Evolutionary conservation across 306 rosid species (phyloP), one percentile per base, ranked within the genome.

Genomic region (Malus sieversii): DNA sequence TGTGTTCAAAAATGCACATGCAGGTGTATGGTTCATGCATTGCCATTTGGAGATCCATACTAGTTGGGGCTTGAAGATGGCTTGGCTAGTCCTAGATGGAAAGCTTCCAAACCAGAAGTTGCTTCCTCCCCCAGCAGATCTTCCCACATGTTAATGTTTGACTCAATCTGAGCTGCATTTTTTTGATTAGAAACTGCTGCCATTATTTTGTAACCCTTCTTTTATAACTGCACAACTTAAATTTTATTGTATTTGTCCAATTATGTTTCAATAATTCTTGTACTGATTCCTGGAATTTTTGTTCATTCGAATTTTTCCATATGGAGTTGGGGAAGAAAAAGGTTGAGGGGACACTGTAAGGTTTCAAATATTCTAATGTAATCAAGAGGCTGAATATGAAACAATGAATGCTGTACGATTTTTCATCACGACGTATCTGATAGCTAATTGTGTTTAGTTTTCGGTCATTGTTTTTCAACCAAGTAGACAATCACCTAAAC

Each of bases 21-120:
- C 67, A 90, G 92, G 96, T 20, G 96, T 78, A 33, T 90, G 92
- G 96, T 88, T 90, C 75, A 90, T 87, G 92, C 95, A 90, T 79
- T 90, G 95, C 68, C 92, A 87, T 29, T 70, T 87, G 75, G 95
- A 88, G 77, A 66, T 86, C 20, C 92, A 88, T 79, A 88, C 92
- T 10, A 88, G 92, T 32, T 88, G 92, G 96, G 96, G 96, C 33
- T 80, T 90, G 64, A 90, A 65, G 78, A 90, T 90, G 92, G 89
- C 90, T 4, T 90, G 96, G 92, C 18, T 86, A 38, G 92, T 88
- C 2, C 77, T 88, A 66, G 89, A 88, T 77, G 96, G 92, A 70
- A 80, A 88, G 68, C 85, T 86, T 8, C 87, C 92, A 44, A 79
- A 86, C 74, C 89, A 90, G 64, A 90, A 86, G 73, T 35, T 90